Evolutionary conservation across 148 eudicot species (phyloP), one percentile per base, ranked within the genome.

Genomic region (Heliosperma pusillum): DNA sequence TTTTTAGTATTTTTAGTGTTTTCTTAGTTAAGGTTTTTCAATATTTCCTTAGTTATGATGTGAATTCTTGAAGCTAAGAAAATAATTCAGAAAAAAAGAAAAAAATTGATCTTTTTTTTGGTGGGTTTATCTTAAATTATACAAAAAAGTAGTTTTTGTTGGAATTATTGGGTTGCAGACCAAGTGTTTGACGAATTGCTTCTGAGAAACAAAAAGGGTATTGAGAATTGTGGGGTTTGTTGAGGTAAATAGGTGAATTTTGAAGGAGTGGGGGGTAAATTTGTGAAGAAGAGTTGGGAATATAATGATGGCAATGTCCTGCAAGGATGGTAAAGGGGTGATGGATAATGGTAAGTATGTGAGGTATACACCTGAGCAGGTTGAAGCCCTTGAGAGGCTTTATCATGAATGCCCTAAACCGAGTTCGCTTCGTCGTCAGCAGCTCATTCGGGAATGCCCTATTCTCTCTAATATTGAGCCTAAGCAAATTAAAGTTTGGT

Each of bases 401-500:
- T 93, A 93, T 85, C 93, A 89, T 73, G 98, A 93, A 13, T 93
- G 98, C 79, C 98, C 98, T 19, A 93, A 93, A 76, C 98, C 98
- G 64, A 93, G 92, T 63, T 93, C 98, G 24, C 83, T 89, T 75
- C 97, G 98, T 47, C 89, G 97, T 4, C 97, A 93, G 70, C 97
- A 93, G 85, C 91, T 93, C n/a, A 90, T 93, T 60, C 86, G 98
- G 3, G 98, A 93, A 64, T 89, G 93, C 77, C 97, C 98, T 8
- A 91, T 93, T 68, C 87, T 93, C 29, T 93, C 98, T 47, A 79
- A 89, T 71, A 93, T 93, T 56, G 98, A 91, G 81, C 97, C 98
- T 45, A 93, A 88, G 69, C 98, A 93, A 78, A 93, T 93, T 91
- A 93, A 93, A 89, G 98, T 93, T 65, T 93, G 98, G 98, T 93